These are phyloP conservation scores for Colletotrichum sp. DNA, from an alignment of 2,329 filamentous ascomycete species.

Conservation along the genomic window DNA sequence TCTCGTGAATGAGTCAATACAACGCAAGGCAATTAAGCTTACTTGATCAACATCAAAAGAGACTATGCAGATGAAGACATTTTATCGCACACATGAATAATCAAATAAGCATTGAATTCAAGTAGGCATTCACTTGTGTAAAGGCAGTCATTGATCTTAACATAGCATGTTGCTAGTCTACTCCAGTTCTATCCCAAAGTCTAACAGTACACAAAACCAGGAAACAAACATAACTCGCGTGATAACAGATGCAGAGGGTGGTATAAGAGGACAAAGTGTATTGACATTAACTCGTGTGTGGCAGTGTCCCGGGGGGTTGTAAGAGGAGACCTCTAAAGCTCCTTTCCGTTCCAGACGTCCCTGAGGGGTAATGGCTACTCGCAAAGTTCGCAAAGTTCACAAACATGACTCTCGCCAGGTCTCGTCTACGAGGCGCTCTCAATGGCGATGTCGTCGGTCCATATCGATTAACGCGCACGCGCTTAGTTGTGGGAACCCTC, in stretches of 20 bases:
- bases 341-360: conserved; percentile 16
- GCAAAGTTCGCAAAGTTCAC: conserved; percentile 1
- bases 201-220: not conserved
- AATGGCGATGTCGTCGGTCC: not conserved
- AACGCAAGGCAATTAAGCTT: not conserved
- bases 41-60: not conserved
- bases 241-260: not conserved
- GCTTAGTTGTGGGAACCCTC: conserved; percentile 25
- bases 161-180: not conserved
- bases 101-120: not conserved
- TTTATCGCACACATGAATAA: not conserved
- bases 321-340: conserved; percentile 11
- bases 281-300: conserved; percentile 10
- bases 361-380: not conserved
- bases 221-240: conserved; percentile 7
- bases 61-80: not conserved
- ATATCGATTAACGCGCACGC: not conserved
- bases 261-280: conserved; percentile 8
- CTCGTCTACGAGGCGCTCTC: not conserved
- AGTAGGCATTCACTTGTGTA: not conserved
- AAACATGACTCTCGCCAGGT: not conserved
- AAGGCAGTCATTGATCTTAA: not conserved
- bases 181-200: not conserved
- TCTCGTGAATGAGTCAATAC: not conserved
- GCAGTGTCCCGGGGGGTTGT: conserved; percentile 1